Base-by-base conservation (phyloP, 495 filamentous ascomycete species). In the Rhizodiscina lignyota region DNA sequence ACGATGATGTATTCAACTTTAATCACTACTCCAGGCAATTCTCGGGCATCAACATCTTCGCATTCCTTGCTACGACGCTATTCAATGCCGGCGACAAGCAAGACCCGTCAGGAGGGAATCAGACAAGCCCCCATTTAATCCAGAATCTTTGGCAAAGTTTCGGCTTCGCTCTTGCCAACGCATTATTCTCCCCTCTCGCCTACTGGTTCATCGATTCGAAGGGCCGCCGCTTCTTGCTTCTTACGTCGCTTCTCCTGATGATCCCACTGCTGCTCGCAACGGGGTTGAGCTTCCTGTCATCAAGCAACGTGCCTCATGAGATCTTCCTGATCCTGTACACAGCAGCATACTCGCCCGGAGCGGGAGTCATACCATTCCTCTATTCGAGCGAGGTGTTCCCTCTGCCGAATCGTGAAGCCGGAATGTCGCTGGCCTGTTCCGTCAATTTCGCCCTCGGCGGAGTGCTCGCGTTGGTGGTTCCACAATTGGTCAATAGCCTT, bases 101-200 rank as follows among this genome's bases (percentile, higher is more conserved):
- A 27, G 24, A 27, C 24, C 24, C 24, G 24, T n/a, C n/a, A n/a
- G n/a, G n/a, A n/a, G n/a, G n/a, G n/a, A n/a, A n/a, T n/a, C 8
- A 8, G 13, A 11, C 35, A 1, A 18, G 26, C 15, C n/a, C 35
- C 5, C 21, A 18, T 4, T 18, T 18, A 1, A 37, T 37, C 11
- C 26, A 26, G 16, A 37, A 26, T 20, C 22, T 37, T 4, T 27
- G 26, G 72, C 41, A 70, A 67, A 26, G 35, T 27, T 28, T 38
- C 10, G 18, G 36, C 15, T 26, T 18, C 21, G 35, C 22, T 12
- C 22, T 11, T 4, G 23, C 21, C 35, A 37, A 37, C 15, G 23
- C 35, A 1, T 13, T 37, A n/a, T 48, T 48, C 22, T 48, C 44
- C 10, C 32, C 44, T 8, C 11, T 48, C 30, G 44, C 42, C 27